Evolutionary conservation across 1,284 basidiomycete genomes (phyloP), one percentile per base, ranked within the genome.

Genomic region (Chondrostereum purpureum): DNA sequence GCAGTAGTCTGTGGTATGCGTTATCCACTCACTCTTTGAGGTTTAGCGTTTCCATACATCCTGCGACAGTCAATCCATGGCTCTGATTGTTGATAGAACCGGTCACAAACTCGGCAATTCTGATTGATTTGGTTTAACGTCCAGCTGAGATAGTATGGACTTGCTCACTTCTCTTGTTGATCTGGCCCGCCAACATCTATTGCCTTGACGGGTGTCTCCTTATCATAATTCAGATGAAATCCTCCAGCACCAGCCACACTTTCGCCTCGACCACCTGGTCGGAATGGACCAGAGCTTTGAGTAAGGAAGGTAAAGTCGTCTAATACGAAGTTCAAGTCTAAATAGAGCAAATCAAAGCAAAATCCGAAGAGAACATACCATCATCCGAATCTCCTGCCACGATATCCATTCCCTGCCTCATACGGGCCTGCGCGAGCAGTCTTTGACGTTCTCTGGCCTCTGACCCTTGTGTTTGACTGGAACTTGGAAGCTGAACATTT

Each of bases 51-150:
- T 74, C 58, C 68, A 77, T 70, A 0, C 75, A 74, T 13, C 66
- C 64, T 47, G 67, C 61, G 2, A 79, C 75, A 1, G 72, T 71
- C 16, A 78, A 53, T 3, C 71, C 73, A 44, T 77, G 68, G 36
- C 69, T 72, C 0, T 70, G 61, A 45, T 78, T 78, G 47, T 82
- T 73, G 22, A 83, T 75, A 0, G 72, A 68, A 39, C 58, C 67
- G 4, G 75, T 73, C 2, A 83, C 77, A 47, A 81, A 83, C 36
- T 80, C 75, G 2, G 73, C 72, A 58, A 83, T 62, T 44, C 80
- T 79, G 43, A 44, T 45, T 11, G 2, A 41, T 10, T 17, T 31
- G 13, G 14, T 34, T 19, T n/a, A n/a, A n/a, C n/a, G n/a, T n/a
- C n/a, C n/a, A n/a, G n/a, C n/a, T n/a, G n/a, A n/a, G n/a, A 14